These are phyloP conservation scores for Rhodotorula kratochvilovae DNA, from an alignment of 768 basidiomycete genomes.

Conservation along the genomic window DNA sequence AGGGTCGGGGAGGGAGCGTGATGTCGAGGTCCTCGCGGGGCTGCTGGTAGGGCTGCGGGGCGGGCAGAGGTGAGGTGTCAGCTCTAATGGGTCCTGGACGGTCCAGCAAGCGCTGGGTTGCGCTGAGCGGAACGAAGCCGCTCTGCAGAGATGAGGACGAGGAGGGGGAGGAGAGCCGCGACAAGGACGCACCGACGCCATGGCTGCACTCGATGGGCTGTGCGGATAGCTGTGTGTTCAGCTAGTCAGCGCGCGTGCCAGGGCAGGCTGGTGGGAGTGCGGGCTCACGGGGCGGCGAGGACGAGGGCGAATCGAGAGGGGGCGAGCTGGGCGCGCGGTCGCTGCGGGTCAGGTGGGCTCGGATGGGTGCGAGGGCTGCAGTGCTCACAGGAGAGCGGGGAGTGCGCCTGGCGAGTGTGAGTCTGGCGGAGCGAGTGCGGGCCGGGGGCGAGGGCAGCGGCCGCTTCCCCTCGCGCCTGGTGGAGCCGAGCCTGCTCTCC, in stretches of 20 bases:
- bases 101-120: too few species aligned
- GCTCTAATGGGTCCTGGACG: too few species aligned
- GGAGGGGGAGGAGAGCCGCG: too few species aligned
- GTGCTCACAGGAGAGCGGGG: background rate
- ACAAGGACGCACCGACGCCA: background rate
- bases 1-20: conserved; percentile 38
- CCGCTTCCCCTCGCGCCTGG: background rate
- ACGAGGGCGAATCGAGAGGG: background rate
- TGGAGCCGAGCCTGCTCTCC: background rate
- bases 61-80: too few species aligned
- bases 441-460: background rate
- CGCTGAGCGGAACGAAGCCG: too few species aligned
- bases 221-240: background rate
- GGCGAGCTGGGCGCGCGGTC: too few species aligned
- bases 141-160: background rate
- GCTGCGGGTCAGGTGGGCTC: background rate
- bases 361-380: too few species aligned
- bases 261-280: background rate
- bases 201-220: background rate
- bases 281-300: background rate
- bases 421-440: too few species aligned
- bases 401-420: too few species aligned
- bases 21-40: background rate
- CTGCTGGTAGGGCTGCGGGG: conserved; percentile 5
- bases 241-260: too few species aligned